Evolutionary conservation across 78 protist genomes (phyloP), one percentile per base, ranked within the genome.

Genomic region (Dictyostelium firmibasis): DNA sequence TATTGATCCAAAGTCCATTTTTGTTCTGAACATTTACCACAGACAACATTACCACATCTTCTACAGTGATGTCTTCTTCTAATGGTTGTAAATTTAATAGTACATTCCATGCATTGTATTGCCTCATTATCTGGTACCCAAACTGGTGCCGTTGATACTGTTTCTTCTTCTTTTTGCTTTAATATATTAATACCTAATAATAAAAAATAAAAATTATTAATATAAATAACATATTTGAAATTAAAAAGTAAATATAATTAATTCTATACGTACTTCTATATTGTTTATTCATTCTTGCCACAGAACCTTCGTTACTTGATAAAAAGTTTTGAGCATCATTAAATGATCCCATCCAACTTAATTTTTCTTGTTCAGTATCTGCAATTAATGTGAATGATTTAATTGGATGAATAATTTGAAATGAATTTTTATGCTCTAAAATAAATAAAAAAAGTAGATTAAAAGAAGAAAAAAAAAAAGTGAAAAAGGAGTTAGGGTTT

Each of bases 21-120:
- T 76, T 78, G 85, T 25, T 87, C 93, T 6, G 92, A 85, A 81
- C 96, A 92, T 44, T 84, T 85, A 36, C 96, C 96, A 92, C 96
- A 92, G 0, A 92, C 96, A 8, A 92, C 91, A 44, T 79, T 92
- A 38, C 96, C 96, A 81, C 96, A 92, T 64, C 85, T 77, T 64
- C 96, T 76, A 36, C 96, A 92, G 50, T 92, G 96, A 57, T 92
- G 96, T 81, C 96, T 92, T 81, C 96, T 92, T 81, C 91, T 76
- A 18, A 92, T 79, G 2, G 91, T 36, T 20, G 91, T 92, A 81
- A 92, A 92, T 47, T 85, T 92, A 47, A 67, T 76, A 27, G 29
- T 62, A 38, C 96, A 92, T 35, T 79, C 84, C 92, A 92, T 85
- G 76, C 96, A 92, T 70, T 92, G 83, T 2, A 67, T 18, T 29